Percentiles rank a stretch among this genome's conserved stretches.
Conservation (phyloP, 345 rosid genomes). For the Populus pruinosa region DNA sequence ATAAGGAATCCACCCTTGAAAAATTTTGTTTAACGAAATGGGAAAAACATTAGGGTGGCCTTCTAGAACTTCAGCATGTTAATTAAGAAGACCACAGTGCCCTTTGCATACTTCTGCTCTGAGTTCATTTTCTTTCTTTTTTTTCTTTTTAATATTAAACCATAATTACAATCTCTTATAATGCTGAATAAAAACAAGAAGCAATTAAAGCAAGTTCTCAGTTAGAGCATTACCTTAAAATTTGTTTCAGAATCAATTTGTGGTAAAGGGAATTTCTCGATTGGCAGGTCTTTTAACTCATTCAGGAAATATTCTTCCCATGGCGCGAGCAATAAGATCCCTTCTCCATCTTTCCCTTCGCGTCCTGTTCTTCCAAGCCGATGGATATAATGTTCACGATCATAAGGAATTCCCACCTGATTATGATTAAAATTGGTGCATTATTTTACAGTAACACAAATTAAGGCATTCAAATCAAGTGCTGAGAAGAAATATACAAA, state of each 20-base stretch:
- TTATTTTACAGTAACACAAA: constrained; percentile 1
- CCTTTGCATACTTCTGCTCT: not conserved
- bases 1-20: not conserved
- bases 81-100: not conserved
- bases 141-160: not conserved
- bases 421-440: constrained; percentile 9
- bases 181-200: not conserved
- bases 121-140: not conserved
- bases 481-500: not conserved
- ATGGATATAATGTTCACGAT: constrained; percentile 81
- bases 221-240: constrained; percentile 46
- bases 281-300: constrained; percentile 76
- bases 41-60: not conserved
- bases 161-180: not conserved
- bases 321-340: constrained; percentile 86
- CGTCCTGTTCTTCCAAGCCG: constrained; percentile 91
- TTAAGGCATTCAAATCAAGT: not conserved
- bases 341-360: constrained; percentile 77
- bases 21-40: not conserved
- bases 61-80: not conserved
- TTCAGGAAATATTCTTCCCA: constrained; percentile 93
- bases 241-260: constrained; percentile 51
- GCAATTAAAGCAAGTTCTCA: constrained; percentile 1
- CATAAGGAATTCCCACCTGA: constrained; percentile 80
- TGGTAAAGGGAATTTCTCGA: constrained; percentile 56